Evolutionary conservation across 169 alveolate species (phyloP), one percentile per base, ranked within the genome.

Genomic region (Cryptosporidium tyzzeri): DNA sequence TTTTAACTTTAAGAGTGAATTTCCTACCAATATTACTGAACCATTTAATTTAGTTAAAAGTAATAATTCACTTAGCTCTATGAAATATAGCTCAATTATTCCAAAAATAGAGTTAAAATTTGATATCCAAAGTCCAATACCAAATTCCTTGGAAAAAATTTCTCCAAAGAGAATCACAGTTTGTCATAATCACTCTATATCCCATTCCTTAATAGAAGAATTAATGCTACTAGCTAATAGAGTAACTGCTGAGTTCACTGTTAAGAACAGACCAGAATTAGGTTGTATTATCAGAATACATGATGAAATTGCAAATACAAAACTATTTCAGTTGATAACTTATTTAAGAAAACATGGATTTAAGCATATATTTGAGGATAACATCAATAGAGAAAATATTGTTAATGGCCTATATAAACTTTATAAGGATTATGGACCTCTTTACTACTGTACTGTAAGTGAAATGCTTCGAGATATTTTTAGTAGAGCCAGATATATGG

Each of bases 141-240:
- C 71, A 14, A 65, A 65, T 23, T 35, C 48, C 10, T n/a, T 51
- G 3, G 31, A 71, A 23, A 12, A 21, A 7, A 23, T 45, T 71
- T 6, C 21, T 7, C 33, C 29, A 21, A 71, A 71, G 6, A 45
- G 44, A 31, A 21, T 71, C 33, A 50, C 69, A 7, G 29, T 51
- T 18, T 14, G 4, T 7, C 16, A 29, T 5, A 51, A 31, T 1
- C 9, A 58, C 35, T 16, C 92, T n/a, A 71, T 45, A 10, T 86
- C 92, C 44, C 95, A 96, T 84, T 91, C 95, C 48, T 74, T 96
- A 87, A 97, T 98, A 58, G 99, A 99, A 93, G 99, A 98, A 92
- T 97, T 98, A 93, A 99, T 99, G 99, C 94, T 99, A 84, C 92
- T 98, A 75, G 99, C 99, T 4, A 99, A 99, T 92, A 93, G 41